Percentiles rank a stretch among this genome's conserved stretches.
phyloP scores from a whole-genome alignment of 495 filamentous ascomycete species.

The Neurospora pannonica region DNA sequence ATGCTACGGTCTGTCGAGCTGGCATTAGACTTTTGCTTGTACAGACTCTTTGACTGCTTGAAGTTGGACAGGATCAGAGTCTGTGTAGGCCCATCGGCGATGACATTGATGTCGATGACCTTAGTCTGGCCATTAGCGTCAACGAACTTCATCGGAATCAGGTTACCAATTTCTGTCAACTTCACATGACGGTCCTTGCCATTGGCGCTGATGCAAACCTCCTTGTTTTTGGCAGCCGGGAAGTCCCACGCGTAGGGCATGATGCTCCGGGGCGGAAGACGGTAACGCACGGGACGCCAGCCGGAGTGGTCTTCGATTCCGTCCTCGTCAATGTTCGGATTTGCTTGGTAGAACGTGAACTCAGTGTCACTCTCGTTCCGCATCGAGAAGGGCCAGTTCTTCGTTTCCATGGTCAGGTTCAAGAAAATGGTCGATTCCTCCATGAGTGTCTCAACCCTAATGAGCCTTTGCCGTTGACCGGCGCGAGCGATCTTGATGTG shows the following conservation, averaged over 20 bases:
- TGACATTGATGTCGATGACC: slow-evolving; percentile 92
- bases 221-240: slow-evolving; percentile 91
- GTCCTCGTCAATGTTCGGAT: slow-evolving; percentile 65
- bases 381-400: slow-evolving; percentile 97
- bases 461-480: slow-evolving; percentile 77
- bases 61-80: slow-evolving; percentile 92
- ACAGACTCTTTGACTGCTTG: slow-evolving; percentile 86
- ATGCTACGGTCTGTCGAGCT: slow-evolving; percentile 45
- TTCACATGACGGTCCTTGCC: slow-evolving; percentile 82
- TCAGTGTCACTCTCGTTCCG: slow-evolving; percentile 94
- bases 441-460: slow-evolving; percentile 81
- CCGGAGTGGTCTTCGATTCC: slow-evolving; percentile 71
- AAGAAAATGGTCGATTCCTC: slow-evolving; percentile 89
- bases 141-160: slow-evolving; percentile 71
- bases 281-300: slow-evolving; percentile 85
- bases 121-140: slow-evolving; percentile 57
- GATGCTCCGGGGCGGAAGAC: slow-evolving; percentile 88
- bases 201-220: slow-evolving; percentile 70
- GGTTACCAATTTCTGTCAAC: slow-evolving; percentile 90
- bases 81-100: slow-evolving; percentile 89
- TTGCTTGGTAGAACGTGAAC: slow-evolving; percentile 87
- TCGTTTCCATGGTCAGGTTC: slow-evolving; percentile 78
- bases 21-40: slow-evolving; percentile 69
- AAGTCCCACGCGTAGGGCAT: slow-evolving; percentile 99
- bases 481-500: slow-evolving; percentile 90